Base-by-base conservation (phyloP, 768 basidiomycete species). In the Phlebiopsis flavidoalba region DNA sequence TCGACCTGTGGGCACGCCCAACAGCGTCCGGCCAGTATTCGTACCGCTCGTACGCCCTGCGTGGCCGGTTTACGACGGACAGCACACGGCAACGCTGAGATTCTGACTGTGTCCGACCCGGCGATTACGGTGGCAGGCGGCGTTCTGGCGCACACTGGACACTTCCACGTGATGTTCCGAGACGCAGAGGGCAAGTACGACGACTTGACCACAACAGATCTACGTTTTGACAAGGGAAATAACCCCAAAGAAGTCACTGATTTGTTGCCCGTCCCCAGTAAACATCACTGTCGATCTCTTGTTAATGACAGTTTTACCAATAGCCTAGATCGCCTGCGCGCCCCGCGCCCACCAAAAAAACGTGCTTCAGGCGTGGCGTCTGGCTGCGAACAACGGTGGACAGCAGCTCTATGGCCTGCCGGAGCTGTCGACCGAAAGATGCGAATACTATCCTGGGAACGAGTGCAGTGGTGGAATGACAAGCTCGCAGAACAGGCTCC, bases 1-100 rank as follows among this genome's bases (percentile, higher is more conserved):
- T 71, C 36, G 67, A 71, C 58, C 63, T 61, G 63, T 71, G 70
- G n/a, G 70, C 69, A 70, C 19, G 67, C 70, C n/a, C 6, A 64
- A 64, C 54, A 53, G 48, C 47, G 58, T n/a, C 55, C 7, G 70
- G 70, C 8, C 36, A 19, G 12, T 71, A 71, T 56, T 58, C 55
- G 45, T 63, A 63, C 57, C 48, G 59, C 4, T 58, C 65, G 15
- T 69, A 67, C 57, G 60, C 26, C 12, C 64, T 69, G 33, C 70
- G 68, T 46, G 70, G 70, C 26, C 67, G 57, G 46, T 57, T 66
- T 47, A 60, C 19, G 8, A 64, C 68, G 10, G 64, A 68, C 46
- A 62, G 59, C 1, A 19, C n/a, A 65, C 12, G 70, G 70, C 2
- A 60, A 57, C 50, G 60, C 58, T 4, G 68, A 71, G 40, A 57